Base-by-base conservation (phyloP, 2,329 filamentous ascomycete genomes). In the Dendrostoma leiphaemia region DNA sequence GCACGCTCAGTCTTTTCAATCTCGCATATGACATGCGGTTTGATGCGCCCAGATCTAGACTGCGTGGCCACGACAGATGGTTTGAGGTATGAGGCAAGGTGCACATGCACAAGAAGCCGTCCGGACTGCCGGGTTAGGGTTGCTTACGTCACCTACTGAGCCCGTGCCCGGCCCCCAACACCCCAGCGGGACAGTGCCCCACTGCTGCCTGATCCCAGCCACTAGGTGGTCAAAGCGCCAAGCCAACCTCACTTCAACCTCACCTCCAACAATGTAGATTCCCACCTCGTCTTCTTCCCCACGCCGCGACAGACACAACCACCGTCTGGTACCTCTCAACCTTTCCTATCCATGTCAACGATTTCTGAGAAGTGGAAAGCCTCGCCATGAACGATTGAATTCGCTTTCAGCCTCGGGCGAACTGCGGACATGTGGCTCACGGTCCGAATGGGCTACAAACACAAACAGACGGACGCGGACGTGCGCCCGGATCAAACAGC, bases 391-490 rank as follows among this genome's bases (percentile, higher is more conserved):
- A n/a, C n/a, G n/a, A n/a, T n/a, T n/a, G n/a, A n/a, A n/a, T n/a
- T n/a, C n/a, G n/a, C n/a, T n/a, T n/a, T 29, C 24, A 45, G 6
- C 6, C 26, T 21, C 41, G 28, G 26, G 31, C 7, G 24, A 17
- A 19, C 41, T n/a, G n/a, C n/a, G n/a, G n/a, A 45, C 26, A 23
- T 26, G 19, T 19, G 38, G 34, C 47, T 32, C 34, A 54, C 29
- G 15, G 19, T 43, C 28, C 13, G 38, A 15, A 31, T 6, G 9
- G 31, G 32, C 40, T 47, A 48, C 50, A 54, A 35, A 50, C 50
- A 46, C 40, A 54, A 35, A 50, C 50, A 46, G 34, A 12, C 44
- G 24, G 41, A 8, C 32, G 35, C 47, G 46, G 47, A 19, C 32
- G 29, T 48, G 51, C 15, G 23, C 37, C 23, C 35, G 35, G 19